phyloP scores from a whole-genome alignment of 805 yeast species.

The Candida broadrunensis region DNA sequence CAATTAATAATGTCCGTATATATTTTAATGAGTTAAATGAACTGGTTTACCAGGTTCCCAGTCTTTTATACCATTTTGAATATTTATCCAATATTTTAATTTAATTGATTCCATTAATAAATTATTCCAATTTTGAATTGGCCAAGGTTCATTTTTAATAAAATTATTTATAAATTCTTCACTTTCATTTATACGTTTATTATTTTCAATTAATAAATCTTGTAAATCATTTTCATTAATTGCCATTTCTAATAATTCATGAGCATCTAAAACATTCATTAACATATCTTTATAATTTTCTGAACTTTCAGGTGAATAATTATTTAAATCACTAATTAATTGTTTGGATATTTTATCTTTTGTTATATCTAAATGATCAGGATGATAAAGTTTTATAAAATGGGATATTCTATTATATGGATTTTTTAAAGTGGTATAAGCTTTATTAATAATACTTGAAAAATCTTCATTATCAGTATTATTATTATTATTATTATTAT shows the following conservation, averaged over 20 bases:
- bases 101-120: slow-evolving; percentile 68
- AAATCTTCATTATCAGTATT: slow-evolving; percentile 25
- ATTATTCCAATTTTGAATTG: slow-evolving; percentile 43
- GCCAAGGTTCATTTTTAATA: slow-evolving; percentile 31
- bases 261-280: slow-evolving; percentile 77
- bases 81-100: slow-evolving; percentile 81
- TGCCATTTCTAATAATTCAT: slow-evolving; percentile 76
- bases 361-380: slow-evolving; percentile 46
- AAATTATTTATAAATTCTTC: slow-evolving; percentile 46
- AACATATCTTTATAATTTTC: slow-evolving; percentile 52
- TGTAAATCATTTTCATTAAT: slow-evolving; percentile 55
- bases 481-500: not conserved
- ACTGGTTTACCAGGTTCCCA: slow-evolving; percentile 75
- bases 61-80: slow-evolving; percentile 68
- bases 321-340: slow-evolving; percentile 41
- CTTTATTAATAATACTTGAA: slow-evolving; percentile 63
- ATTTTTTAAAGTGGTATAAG: slow-evolving; percentile 65
- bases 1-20: too few species aligned
- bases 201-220: slow-evolving; percentile 52
- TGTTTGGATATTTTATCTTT: slow-evolving; percentile 52
- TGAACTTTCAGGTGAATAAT: slow-evolving; percentile 25
- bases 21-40: slow-evolving; percentile 52
- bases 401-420: slow-evolving; percentile 62
- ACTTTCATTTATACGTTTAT: slow-evolving; percentile 47
- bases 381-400: slow-evolving; percentile 32